Conservation (phyloP, 139 green algal genomes). For the Chlamydomonas sp. region DNA sequence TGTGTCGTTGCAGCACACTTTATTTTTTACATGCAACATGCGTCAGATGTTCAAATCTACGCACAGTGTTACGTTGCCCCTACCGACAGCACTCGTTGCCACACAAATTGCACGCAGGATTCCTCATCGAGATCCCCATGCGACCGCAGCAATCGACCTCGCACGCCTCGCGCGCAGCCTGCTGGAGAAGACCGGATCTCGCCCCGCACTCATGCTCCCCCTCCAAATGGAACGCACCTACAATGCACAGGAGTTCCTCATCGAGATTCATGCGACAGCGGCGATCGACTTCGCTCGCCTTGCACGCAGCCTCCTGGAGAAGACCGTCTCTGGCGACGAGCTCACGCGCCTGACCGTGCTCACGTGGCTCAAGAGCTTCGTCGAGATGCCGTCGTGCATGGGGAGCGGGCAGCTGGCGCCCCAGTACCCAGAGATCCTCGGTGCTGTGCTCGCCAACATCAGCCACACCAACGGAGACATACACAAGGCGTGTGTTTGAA, state of each 20-base stretch:
- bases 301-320: constrained; percentile 50
- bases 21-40: no score
- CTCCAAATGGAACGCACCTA: background rate
- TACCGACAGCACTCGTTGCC: no score
- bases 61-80: no score
- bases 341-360: constrained; percentile 74
- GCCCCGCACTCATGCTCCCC: no score
- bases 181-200: no score
- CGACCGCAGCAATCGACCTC: no score
- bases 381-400: constrained; percentile 47
- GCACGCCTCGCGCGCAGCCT: no score
- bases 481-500: constrained; percentile 17
- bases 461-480: constrained; percentile 49
- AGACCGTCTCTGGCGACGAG: constrained; percentile 47
- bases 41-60: no score
- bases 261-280: constrained; percentile 41
- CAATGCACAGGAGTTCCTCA: constrained; percentile 52
- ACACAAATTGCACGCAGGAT: no score
- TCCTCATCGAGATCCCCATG: no score
- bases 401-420: constrained; percentile 51
- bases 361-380: constrained; percentile 72
- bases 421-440: constrained; percentile 67
- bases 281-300: constrained; percentile 41
- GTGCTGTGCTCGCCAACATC: constrained; percentile 75
- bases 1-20: background rate